Base-by-base conservation (phyloP, 2,329 filamentous ascomycete genomes). In the Davidsoniella eucalypti region DNA sequence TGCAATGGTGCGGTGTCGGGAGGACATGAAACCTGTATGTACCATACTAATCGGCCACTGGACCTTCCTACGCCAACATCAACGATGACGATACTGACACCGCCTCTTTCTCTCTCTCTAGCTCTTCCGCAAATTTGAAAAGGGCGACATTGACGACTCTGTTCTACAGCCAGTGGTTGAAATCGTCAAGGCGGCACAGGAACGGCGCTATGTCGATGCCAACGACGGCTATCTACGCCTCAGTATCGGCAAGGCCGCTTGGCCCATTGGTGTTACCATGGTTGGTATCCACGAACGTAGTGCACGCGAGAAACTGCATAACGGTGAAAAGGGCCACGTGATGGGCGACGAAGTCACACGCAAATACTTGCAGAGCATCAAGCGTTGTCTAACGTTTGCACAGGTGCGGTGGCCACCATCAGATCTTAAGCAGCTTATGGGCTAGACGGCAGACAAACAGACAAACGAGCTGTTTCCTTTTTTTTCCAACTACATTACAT, bases 191-290 rank as follows among this genome's bases (percentile, higher is more conserved):
- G 84, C 87, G 23, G 87, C 90, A 3, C 92, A 98, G 65, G 81
- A 87, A 61, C 76, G 87, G 53, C 78, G 86, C 55, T 98, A 98
- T 61, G 90, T 98, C 44, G 85, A 95, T 65, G 92, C 92, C 33
- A 96, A 96, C 62, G 86, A 98, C 63, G 88, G 87, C 0, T 98
- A 98, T 64, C 70, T 98, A 54, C 75, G 86, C 49, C 71, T 98
- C 50, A 94, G 86, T 63, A 98, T 98, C 60, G 87, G 87, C 56
- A 94, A 94, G 68, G 88, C 87, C 57, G 92, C 92, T 14, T 98
- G 92, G 92, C 92, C 92, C 21, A 98, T 98, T 60, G 92, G 92
- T 66, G 92, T 98, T 38, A 98, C 92, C 64, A 98, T 96, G 92
- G 92, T 98, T 60, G 92, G 92, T 71, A 98, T 98, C 59, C 92